Evolutionary conservation across 2,329 filamentous ascomycete genomes (phyloP).

Genomic region (Lachnum nothofagi): DNA sequence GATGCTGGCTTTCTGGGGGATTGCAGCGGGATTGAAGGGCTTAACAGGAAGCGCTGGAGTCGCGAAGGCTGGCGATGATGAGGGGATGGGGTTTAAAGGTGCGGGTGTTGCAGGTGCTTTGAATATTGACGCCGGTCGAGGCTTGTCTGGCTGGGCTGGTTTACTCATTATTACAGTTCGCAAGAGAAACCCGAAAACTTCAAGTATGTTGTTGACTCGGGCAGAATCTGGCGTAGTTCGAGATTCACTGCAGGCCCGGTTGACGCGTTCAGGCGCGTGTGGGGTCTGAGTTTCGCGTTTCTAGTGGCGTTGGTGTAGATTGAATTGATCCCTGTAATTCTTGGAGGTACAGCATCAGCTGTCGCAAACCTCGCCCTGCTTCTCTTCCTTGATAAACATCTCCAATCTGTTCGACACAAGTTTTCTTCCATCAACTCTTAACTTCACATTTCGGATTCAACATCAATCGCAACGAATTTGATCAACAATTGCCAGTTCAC

Average conservation of each 20-base stretch:
- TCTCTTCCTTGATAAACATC: constrained; percentile 1
- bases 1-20: constrained; percentile 43
- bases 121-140: constrained; percentile 29
- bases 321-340: neutral
- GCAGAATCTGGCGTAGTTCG: neutral
- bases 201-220: neutral
- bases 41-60: constrained; percentile 77
- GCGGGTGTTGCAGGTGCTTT: constrained; percentile 25
- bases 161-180: constrained; percentile 22
- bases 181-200: neutral
- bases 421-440: too few species aligned
- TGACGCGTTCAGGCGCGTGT: neutral
- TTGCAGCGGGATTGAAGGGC: constrained; percentile 43
- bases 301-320: constrained; percentile 7
- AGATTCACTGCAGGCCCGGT: neutral
- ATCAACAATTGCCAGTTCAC: constrained; percentile 1
- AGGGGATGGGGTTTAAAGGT: constrained; percentile 60
- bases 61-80: constrained; percentile 84
- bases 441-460: too few species aligned
- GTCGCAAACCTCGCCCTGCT: constrained; percentile 11
- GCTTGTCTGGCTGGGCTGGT: constrained; percentile 21
- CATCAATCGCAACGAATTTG: neutral
- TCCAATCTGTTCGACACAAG: neutral
- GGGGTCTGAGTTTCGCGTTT: too few species aligned
- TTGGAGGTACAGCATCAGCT: constrained; percentile 5